Evolutionary conservation across 257 asterid genomes (phyloP).

Genomic region (Knoxia roxburghii): DNA sequence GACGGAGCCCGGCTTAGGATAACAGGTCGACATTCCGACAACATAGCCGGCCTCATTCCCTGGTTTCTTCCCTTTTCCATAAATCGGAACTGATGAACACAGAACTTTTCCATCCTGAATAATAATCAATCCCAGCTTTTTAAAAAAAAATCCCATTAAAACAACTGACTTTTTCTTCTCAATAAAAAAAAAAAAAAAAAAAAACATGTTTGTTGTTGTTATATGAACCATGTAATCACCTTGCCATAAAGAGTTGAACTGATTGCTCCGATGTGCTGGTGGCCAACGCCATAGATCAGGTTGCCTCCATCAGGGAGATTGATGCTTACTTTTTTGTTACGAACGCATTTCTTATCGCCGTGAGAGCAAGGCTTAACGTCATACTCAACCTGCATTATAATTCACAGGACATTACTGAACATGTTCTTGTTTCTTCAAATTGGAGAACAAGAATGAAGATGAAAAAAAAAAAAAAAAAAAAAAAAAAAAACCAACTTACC

Average conservation of each 20-base stretch:
- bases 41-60: slow-evolving; percentile 86
- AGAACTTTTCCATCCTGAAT: slow-evolving; percentile 62
- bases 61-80: slow-evolving; percentile 62
- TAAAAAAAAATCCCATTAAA: too few relatives aligned
- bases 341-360: slow-evolving; percentile 29
- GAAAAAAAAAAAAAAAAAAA: too few relatives aligned
- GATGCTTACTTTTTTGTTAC: slow-evolving; percentile 26
- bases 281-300: slow-evolving; percentile 61
- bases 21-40: slow-evolving; percentile 87
- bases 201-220: too few relatives aligned
- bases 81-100: slow-evolving; percentile 66
- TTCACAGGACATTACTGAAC: too few relatives aligned
- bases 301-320: slow-evolving; percentile 51
- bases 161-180: too few relatives aligned
- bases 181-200: too few relatives aligned
- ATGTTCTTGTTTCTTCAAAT: too few relatives aligned
- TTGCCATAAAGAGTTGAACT: slow-evolving; percentile 55
- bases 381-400: slow-evolving; percentile 48
- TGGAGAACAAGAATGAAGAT: too few relatives aligned
- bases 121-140: too few relatives aligned
- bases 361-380: slow-evolving; percentile 40
- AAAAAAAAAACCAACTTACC: slow-evolving; percentile 15
- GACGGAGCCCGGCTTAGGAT: slow-evolving; percentile 74
- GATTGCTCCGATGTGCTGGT: slow-evolving; percentile 57
- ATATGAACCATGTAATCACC: too few relatives aligned